Conservation (phyloP, 2,329 filamentous ascomycete genomes). For the Verticillium nubilum region DNA sequence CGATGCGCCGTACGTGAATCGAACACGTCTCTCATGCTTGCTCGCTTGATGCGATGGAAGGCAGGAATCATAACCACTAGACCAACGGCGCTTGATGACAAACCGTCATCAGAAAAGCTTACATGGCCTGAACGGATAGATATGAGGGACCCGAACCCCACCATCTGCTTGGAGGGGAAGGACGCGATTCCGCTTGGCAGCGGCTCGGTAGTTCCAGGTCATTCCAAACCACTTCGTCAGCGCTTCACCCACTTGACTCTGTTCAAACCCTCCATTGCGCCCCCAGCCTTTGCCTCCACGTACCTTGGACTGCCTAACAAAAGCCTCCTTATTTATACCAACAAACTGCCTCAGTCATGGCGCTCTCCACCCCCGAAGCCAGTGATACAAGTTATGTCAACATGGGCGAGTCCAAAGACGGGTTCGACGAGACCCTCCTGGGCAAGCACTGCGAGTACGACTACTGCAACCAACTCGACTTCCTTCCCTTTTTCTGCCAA, state of each 20-base stretch:
- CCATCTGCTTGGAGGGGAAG: background rate
- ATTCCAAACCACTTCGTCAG: background rate
- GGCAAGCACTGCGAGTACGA: conserved; percentile 87
- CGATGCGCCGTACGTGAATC: background rate
- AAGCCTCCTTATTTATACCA: background rate
- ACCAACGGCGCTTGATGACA: background rate
- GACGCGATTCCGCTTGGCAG: background rate
- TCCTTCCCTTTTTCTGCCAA: conserved; percentile 90
- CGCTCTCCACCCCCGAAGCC: conserved; percentile 38
- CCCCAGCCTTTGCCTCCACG: background rate
- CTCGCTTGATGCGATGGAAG: background rate
- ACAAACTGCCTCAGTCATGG: conserved; percentile 32
- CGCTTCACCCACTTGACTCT: background rate
- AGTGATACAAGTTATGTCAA: conserved; percentile 56
- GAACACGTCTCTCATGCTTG: background rate
- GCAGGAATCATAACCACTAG: background rate
- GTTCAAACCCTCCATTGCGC: background rate
- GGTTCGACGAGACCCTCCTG: conserved; percentile 72
- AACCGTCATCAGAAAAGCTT: background rate
- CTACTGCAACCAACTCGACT: conserved; percentile 93
- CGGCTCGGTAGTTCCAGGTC: background rate
- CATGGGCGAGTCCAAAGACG: conserved; percentile 54
- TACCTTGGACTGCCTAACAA: background rate
- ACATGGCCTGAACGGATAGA: too few species aligned
- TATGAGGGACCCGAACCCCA: too few species aligned